phyloP scores from a whole-genome alignment of 2,329 filamentous ascomycete genomes.

The Trichocomaceae sp. region DNA sequence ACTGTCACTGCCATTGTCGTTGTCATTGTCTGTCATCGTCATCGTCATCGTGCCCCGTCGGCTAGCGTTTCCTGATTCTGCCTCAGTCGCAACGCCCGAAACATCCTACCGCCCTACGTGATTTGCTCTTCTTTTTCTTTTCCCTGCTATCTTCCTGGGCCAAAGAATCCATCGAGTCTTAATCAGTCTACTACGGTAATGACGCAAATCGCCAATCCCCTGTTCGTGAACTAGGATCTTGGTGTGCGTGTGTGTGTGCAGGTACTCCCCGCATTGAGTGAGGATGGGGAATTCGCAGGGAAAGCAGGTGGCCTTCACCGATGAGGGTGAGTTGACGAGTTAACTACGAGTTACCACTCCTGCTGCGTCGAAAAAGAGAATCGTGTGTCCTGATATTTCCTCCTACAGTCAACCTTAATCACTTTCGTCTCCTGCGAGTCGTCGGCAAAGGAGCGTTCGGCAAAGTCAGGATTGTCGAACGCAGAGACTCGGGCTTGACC shows the following conservation, averaged over 20 bases:
- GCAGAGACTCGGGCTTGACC: slow-evolving; percentile 86
- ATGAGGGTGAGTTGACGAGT: slow-evolving; percentile 80
- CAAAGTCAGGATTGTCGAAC: slow-evolving; percentile 96
- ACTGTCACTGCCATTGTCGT: background rate
- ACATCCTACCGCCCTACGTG: background rate
- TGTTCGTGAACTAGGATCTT: slow-evolving; percentile 2
- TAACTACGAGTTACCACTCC: slow-evolving; percentile 17
- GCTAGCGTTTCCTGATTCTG: background rate
- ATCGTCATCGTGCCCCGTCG: background rate
- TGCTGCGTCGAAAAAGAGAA: slow-evolving; percentile 14
- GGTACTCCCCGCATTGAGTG: slow-evolving; percentile 11
- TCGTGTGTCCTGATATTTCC: slow-evolving; percentile 20
- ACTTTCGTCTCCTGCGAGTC: slow-evolving; percentile 90
- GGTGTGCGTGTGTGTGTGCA: background rate
- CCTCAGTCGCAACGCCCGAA: background rate
- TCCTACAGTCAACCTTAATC: slow-evolving; percentile 79
- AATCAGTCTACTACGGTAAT: slow-evolving; percentile 2
- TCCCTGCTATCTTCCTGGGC: background rate
- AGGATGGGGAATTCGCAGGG: slow-evolving; percentile 91
- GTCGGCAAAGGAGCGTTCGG: slow-evolving; percentile 97
- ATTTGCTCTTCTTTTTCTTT: background rate
- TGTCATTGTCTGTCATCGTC: background rate
- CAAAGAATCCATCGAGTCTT: background rate
- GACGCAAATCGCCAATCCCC: slow-evolving; percentile 4
- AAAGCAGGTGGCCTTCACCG: slow-evolving; percentile 85